Evolutionary conservation across 768 basidiomycete species (phyloP), one percentile per base, ranked within the genome.

Genomic region (Termitomyces sp.): DNA sequence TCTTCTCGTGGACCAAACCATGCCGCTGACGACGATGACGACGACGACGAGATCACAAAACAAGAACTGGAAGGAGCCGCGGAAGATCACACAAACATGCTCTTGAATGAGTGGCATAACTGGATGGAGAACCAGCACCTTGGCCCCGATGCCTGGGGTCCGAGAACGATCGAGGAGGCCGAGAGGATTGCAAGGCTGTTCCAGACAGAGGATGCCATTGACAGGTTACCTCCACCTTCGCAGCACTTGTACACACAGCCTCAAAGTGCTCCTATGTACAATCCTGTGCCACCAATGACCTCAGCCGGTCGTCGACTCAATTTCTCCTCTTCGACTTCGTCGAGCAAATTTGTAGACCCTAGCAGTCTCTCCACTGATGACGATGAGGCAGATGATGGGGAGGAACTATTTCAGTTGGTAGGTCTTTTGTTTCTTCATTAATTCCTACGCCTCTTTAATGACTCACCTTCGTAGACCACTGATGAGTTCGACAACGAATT

Each of bases 261-360:
- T 48, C 64, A 62, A 54, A 61, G 56, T 44, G 49, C 53, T 32
- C 53, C 64, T 52, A 33, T 60, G n/a, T 56, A 65, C 56, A 54
- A 67, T 53, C 48, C 60, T 28, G 60, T 66, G 20, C 68, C 72
- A 18, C 68, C 72, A 22, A 65, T 75, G 20, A 72, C 72, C 11
- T 66, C 68, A 41, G 68, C 70, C 32, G 69, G 72, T 33, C 69
- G 73, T 53, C 65, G 68, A 3, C 64, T 69, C 51, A 78, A 74
- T 62, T 61, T 65, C 55, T 75, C 75, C 9, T 64, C 71, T 35
- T 73, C 71, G 7, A 74, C 75, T 7, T 66, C 70, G 24, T 73
- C 72, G 8, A 74, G 71, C 60, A 76, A 74, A 13, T 67, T 79
- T 33, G 77, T 80, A 41, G 74, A 75, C 60, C 75, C 77, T 11